Evolutionary conservation across 768 basidiomycete genomes (phyloP).

Genomic region (Leccinum subtestaceum): DNA sequence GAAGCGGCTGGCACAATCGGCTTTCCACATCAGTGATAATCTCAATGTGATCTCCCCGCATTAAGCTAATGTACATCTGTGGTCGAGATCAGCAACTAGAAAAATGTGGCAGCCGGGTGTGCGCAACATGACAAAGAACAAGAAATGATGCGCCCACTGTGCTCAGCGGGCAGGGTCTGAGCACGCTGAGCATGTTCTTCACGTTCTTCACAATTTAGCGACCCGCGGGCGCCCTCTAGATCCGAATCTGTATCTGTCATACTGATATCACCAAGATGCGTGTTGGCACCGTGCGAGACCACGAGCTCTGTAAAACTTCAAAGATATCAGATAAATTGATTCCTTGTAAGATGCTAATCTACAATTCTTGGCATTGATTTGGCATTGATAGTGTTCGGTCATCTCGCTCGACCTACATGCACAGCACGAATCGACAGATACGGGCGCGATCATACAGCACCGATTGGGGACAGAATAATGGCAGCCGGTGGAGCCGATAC

Average conservation of each 20-base stretch:
- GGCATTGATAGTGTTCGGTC: slow-evolving; percentile 2
- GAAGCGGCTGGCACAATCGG: slow-evolving; percentile 19
- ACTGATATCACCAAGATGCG: slow-evolving; percentile 10
- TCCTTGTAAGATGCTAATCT: background rate
- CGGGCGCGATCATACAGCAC: slow-evolving; percentile 6
- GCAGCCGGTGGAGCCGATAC: slow-evolving; percentile 20
- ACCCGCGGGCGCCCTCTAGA: slow-evolving; percentile 8
- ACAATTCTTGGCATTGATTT: background rate
- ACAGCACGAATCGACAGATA: slow-evolving; percentile 4
- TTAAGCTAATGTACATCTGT: slow-evolving; percentile 20
- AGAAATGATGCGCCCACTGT: background rate
- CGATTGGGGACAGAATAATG: slow-evolving; percentile 10
- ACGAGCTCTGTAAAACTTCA: background rate
- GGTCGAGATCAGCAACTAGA: slow-evolving; percentile 13
- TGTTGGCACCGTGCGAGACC: slow-evolving; percentile 12
- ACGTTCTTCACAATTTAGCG: background rate
- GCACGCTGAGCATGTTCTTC: slow-evolving; percentile 4
- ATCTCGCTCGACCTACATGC: background rate
- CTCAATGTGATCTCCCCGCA: slow-evolving; percentile 25
- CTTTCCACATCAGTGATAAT: slow-evolving; percentile 14
- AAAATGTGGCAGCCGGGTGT: background rate
- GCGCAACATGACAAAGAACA: background rate
- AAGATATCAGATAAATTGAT: slow-evolving; percentile 9
- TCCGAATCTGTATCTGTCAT: background rate
- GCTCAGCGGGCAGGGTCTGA: background rate